phyloP scores from a whole-genome alignment of 306 rosid genomes.

The Gynostemma pentaphyllum region DNA sequence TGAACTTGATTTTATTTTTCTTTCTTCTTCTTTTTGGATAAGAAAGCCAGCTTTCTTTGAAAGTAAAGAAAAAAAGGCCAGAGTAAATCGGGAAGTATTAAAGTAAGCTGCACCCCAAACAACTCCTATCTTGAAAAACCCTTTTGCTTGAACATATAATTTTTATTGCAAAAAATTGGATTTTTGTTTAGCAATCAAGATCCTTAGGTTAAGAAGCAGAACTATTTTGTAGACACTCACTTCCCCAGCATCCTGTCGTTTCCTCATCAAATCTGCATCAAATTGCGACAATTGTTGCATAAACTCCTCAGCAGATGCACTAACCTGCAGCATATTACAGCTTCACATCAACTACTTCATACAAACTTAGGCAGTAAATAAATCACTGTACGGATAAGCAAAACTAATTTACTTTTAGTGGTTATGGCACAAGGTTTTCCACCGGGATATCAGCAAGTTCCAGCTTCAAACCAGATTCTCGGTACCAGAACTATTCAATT shows the following conservation, averaged over 20 bases:
- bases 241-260: conserved; percentile 67
- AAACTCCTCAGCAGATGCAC: conserved; percentile 76
- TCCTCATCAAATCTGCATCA: conserved; percentile 41
- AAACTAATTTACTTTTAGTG: conserved; percentile 49
- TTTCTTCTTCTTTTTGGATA: no score
- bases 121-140: no score
- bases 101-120: no score
- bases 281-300: conserved; percentile 74
- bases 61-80: no score
- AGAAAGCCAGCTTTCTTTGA: no score
- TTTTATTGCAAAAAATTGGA: background rate
- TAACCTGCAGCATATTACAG: conserved; percentile 28
- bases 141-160: no score
- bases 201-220: conserved; percentile 2
- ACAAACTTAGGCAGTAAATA: conserved; percentile 5
- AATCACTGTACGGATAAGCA: conserved; percentile 5
- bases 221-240: conserved; percentile 41
- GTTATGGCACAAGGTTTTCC: conserved; percentile 88
- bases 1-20: no score
- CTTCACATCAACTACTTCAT: background rate
- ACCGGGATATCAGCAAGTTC: conserved; percentile 84
- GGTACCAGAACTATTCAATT: background rate
- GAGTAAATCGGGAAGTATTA: no score
- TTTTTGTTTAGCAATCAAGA: no score
- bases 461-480: conserved; percentile 88